Conservation (phyloP, 495 filamentous ascomycete species). For the Rhypophila decipiens region DNA sequence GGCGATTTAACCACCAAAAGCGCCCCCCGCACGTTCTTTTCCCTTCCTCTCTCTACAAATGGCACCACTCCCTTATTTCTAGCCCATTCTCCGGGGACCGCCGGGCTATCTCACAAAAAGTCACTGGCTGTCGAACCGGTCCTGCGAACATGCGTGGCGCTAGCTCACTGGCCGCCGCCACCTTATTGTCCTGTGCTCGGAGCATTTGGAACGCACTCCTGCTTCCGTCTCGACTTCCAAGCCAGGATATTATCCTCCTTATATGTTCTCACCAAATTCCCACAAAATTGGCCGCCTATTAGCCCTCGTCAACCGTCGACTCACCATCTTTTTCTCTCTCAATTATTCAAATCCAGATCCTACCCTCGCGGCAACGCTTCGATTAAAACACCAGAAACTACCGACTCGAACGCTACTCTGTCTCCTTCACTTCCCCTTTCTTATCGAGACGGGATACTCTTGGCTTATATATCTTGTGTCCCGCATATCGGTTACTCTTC, state of each 20-base stretch:
- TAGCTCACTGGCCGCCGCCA: too few relatives aligned
- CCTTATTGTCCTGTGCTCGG: too few relatives aligned
- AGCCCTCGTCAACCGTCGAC: slow-evolving; percentile 4
- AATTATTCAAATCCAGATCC: slow-evolving; percentile 4
- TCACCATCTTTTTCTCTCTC: slow-evolving; percentile 1
- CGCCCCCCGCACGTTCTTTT: slow-evolving; percentile 33
- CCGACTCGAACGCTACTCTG: slow-evolving; percentile 11
- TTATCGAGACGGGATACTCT: too few relatives aligned
- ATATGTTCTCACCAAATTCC: slow-evolving; percentile 3
- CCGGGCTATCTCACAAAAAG: slow-evolving; percentile 4
- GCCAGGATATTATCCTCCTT: too few relatives aligned
- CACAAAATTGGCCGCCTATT: slow-evolving; percentile 4
- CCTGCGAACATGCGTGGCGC: too few relatives aligned
- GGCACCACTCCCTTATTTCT: slow-evolving; percentile 22
- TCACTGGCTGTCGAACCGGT: too few relatives aligned
- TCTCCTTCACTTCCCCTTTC: slow-evolving; percentile 7
- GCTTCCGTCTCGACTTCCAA: neutral
- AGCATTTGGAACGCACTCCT: too few relatives aligned
- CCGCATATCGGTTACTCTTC: too few relatives aligned
- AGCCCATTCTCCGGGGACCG: slow-evolving; percentile 17
- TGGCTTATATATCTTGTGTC: too few relatives aligned
- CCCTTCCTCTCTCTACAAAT: slow-evolving; percentile 29
- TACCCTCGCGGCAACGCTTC: slow-evolving; percentile 5
- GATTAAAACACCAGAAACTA: slow-evolving; percentile 8
- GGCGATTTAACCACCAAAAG: slow-evolving; percentile 19